phyloP scores from a whole-genome alignment of 345 rosid species.

The Anastatica hierochuntica region DNA sequence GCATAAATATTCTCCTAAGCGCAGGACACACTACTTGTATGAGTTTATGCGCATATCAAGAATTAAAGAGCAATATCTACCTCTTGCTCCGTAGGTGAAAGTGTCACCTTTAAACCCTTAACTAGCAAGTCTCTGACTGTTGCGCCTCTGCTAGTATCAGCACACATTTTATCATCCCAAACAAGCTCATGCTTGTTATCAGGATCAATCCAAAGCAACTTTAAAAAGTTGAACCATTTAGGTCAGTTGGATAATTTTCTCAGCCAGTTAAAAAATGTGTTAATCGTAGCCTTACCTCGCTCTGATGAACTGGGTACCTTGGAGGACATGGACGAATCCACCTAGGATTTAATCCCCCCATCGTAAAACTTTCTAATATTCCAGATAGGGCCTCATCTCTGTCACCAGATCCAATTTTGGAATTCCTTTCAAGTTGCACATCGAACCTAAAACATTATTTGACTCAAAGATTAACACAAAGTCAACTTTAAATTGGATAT shows the following conservation, averaged over 20 bases:
- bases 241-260: background rate
- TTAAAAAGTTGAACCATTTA: conserved; percentile 20
- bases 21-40: background rate
- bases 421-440: conserved; percentile 54
- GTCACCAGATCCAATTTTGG: conserved; percentile 82
- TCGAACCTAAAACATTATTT: conserved; percentile 54
- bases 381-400: conserved; percentile 58
- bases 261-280: background rate
- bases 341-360: conserved; percentile 50
- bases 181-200: conserved; percentile 93
- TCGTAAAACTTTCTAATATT: conserved; percentile 38
- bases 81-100: conserved; percentile 75
- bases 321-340: conserved; percentile 92
- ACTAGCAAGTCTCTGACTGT: conserved; percentile 76
- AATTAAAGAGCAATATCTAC: conserved; percentile 26
- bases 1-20: background rate
- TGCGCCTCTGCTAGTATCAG: conserved; percentile 92
- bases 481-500: background rate
- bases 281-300: conserved; percentile 49
- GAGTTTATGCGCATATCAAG: conserved; percentile 7
- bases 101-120: conserved; percentile 75
- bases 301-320: conserved; percentile 57
- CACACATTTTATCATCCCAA: conserved; percentile 99
- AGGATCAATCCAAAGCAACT: conserved; percentile 91
- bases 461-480: conserved; percentile 11